Conservation (phyloP, 768 basidiomycete genomes). For the Gymnopilus dilepis region DNA sequence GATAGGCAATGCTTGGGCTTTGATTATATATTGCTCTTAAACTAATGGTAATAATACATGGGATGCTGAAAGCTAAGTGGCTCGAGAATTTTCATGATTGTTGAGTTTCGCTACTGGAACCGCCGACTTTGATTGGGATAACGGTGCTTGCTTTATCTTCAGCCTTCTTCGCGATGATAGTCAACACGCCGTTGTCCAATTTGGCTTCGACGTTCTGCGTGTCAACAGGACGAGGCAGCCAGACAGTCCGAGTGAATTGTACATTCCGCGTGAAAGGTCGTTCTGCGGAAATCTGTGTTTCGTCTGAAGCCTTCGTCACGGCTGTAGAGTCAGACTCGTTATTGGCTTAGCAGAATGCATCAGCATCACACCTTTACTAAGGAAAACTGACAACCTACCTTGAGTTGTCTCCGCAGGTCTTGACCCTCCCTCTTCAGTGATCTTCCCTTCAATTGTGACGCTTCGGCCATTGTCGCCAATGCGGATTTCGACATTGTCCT, state of each 20-base stretch:
- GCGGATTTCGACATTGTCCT: constrained; percentile 74
- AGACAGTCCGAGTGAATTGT: constrained; percentile 71
- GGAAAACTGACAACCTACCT: constrained; percentile 27
- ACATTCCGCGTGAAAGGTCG: constrained; percentile 60
- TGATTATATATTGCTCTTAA: neutral
- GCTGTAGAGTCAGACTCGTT: constrained; percentile 24
- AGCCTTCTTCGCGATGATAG: constrained; percentile 61
- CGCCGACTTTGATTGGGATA: constrained; percentile 43
- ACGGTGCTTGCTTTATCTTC: constrained; percentile 61
- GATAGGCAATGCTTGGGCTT: neutral
- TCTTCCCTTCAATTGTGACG: constrained; percentile 74
- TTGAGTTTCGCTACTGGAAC: neutral
- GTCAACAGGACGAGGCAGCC: constrained; percentile 71
- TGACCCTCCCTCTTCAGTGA: constrained; percentile 34
- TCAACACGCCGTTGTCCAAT: constrained; percentile 72
- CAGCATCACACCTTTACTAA: neutral
- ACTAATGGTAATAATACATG: neutral
- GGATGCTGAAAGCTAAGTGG: neutral
- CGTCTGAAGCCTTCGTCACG: constrained; percentile 29
- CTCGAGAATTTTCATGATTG: neutral
- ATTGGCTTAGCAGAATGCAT: neutral
- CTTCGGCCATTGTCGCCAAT: constrained; percentile 74
- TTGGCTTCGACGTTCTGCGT: constrained; percentile 62
- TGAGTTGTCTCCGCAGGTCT: constrained; percentile 21
- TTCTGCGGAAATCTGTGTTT: constrained; percentile 60